Evolutionary conservation across 2,329 filamentous ascomycete genomes (phyloP), one percentile per base, ranked within the genome.

Genomic region (Colletotrichum sp.): DNA sequence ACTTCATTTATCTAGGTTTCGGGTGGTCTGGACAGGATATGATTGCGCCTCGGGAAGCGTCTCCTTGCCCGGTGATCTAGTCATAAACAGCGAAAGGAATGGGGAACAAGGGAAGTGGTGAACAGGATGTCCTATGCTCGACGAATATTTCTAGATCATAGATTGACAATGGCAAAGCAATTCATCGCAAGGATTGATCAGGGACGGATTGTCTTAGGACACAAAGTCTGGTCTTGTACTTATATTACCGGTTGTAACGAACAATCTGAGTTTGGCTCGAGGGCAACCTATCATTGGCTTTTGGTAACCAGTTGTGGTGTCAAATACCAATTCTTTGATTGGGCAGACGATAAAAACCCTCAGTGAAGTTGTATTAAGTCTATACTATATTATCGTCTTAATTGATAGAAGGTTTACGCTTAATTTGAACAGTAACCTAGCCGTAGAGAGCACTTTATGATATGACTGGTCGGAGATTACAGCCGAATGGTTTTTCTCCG

Each of bases 151-250:
- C 36, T 18, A 18, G 15, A 39, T 18, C 15, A 39, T 9, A 44
- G 39, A 44, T n/a, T 2, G 39, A 44, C 39, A n/a, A n/a, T 44
- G 1, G 39, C 16, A n/a, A n/a, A 36, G 34, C 34, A 36, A 36
- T 8, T 36, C 34, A 36, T 36, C 34, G 6, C 16, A n/a, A 44
- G 16, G 3, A 44, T 44, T 5, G 39, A 3, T 5, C 1, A 44
- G 39, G 18, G 3, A 10, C 18, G 0, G 8, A n/a, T n/a, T 0
- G 39, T 6, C 18, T 3, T 0, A 6, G 39, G 9, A 44, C 18
- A 1, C 1, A 44, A n/a, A 44, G 8, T 6, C 8, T 1, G 39
- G 18, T 10, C 9, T n/a, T 44, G 9, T 1, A 10, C 5, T 44
- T 44, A n/a, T 6, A 12, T 2, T 44, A 44, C 39, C 18, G 5